Evolutionary conservation across 202 grass and related monocot genomes (phyloP).

Genomic region (Panicum virgatum): DNA sequence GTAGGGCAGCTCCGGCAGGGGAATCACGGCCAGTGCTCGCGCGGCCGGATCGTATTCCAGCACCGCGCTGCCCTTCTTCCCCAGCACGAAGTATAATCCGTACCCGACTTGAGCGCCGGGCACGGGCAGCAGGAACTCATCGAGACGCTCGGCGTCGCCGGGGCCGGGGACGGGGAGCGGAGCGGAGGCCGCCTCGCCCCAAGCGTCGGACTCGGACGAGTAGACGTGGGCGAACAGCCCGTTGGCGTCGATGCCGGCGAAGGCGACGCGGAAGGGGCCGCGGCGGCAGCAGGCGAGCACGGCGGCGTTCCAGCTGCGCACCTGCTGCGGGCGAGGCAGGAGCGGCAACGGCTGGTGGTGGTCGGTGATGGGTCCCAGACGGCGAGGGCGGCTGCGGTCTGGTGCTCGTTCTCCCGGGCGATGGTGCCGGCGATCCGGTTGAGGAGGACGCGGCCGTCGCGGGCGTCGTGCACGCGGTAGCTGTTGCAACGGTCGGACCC

Average conservation of each 20-base stretch:
- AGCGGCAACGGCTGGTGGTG: background rate
- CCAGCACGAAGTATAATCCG: background rate
- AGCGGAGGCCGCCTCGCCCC: background rate
- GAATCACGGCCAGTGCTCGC: background rate
- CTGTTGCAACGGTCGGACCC: background rate
- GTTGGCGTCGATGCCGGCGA: background rate
- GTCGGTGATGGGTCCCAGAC: background rate
- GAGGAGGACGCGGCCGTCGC: too few relatives aligned
- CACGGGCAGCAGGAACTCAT: background rate
- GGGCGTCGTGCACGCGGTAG: background rate
- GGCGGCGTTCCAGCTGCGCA: background rate
- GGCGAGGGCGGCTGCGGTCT: background rate
- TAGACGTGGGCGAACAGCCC: background rate
- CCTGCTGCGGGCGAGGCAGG: background rate
- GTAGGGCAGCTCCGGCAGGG: background rate
- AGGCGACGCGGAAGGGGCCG: background rate
- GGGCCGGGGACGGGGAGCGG: background rate
- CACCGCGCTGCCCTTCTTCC: too few relatives aligned
- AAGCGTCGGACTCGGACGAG: background rate
- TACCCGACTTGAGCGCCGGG: background rate
- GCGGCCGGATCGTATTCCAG: background rate
- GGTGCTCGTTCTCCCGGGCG: background rate
- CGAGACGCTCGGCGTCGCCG: background rate
- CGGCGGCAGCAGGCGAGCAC: background rate
- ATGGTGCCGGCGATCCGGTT: too few relatives aligned